Percentiles rank a stretch among this genome's conserved stretches.
Evolutionary conservation across 106 monocot species (phyloP).

Genomic region (Narthecium ossifragum): DNA sequence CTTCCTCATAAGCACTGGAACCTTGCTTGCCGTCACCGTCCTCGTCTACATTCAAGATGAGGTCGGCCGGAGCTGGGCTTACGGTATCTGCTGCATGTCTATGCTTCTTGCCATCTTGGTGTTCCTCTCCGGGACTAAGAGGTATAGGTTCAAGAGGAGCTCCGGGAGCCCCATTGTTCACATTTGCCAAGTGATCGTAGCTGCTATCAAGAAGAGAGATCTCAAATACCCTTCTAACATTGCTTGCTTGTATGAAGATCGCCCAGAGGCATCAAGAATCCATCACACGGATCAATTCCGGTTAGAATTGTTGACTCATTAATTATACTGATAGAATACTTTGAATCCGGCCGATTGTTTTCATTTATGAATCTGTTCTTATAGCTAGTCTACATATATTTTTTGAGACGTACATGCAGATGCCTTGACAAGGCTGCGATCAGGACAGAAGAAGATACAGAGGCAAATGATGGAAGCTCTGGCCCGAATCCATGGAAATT

Average conservation of each 20-base stretch:
- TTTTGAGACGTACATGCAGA: constrained; percentile 16
- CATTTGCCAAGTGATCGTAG: constrained; percentile 47
- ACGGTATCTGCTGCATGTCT: constrained; percentile 55
- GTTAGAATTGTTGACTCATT: constrained; percentile 13
- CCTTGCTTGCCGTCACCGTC: constrained; percentile 55
- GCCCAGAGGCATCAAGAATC: constrained; percentile 22
- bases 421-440: constrained; percentile 70
- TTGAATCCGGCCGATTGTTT: not conserved
- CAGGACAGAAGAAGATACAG: constrained; percentile 28
- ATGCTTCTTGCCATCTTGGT: constrained; percentile 39
- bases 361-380: not conserved
- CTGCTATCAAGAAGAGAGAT: constrained; percentile 43
- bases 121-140: constrained; percentile 51
- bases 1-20: constrained; percentile 68
- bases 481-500: constrained; percentile 50
- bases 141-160: constrained; percentile 59
- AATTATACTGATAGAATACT: not conserved
- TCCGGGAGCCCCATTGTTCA: constrained; percentile 59
- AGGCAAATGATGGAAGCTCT: not conserved
- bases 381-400: no score
- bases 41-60: constrained; percentile 71
- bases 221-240: constrained; percentile 11
- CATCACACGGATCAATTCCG: constrained; percentile 47
- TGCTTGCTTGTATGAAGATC: constrained; percentile 36
- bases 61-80: constrained; percentile 74